phyloP scores from a whole-genome alignment of 805 yeast genomes.

The Schwanniomyces sp. region DNA sequence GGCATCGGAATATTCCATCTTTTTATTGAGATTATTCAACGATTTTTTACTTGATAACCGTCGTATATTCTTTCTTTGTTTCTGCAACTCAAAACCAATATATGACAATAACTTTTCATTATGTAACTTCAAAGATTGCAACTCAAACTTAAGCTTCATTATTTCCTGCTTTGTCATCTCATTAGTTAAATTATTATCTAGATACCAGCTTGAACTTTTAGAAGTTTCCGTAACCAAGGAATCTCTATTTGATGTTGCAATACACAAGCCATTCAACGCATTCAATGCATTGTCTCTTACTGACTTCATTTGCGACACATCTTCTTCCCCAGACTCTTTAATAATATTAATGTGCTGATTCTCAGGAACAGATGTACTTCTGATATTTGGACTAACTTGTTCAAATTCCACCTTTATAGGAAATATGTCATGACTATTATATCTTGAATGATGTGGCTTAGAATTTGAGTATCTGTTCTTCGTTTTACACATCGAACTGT shows the following conservation, averaged over 20 bases:
- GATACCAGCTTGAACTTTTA: constrained; percentile 29
- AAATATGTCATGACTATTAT: constrained; percentile 42
- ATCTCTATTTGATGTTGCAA: constrained; percentile 10
- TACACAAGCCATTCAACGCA: constrained; percentile 28
- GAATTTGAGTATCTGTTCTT: constrained; percentile 26
- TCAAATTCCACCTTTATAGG: constrained; percentile 47
- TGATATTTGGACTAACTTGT: constrained; percentile 11
- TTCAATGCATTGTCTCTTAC: constrained; percentile 25
- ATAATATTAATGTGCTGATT: constrained; percentile 14
- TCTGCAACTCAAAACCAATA: constrained; percentile 57
- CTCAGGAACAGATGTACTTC: constrained; percentile 31
- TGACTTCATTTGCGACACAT: constrained; percentile 5
- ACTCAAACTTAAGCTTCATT: constrained; percentile 51
- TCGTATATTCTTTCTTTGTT: constrained; percentile 42
- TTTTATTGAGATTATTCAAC: constrained; percentile 17
- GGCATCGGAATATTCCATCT: constrained; percentile 52
- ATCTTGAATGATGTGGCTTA: constrained; percentile 37
- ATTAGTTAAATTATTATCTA: constrained; percentile 17
- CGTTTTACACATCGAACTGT: constrained; percentile 10
- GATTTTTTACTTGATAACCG: constrained; percentile 39
- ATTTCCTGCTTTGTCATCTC: constrained; percentile 47
- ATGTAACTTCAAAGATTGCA: constrained; percentile 53
- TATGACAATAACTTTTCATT: constrained; percentile 57
- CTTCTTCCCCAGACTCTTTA: constrained; percentile 14
- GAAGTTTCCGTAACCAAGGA: constrained; percentile 20